Percentiles rank a stretch among this genome's conserved stretches.
phyloP scores from a whole-genome alignment of 306 rosid genomes.

The Trifolium repens region DNA sequence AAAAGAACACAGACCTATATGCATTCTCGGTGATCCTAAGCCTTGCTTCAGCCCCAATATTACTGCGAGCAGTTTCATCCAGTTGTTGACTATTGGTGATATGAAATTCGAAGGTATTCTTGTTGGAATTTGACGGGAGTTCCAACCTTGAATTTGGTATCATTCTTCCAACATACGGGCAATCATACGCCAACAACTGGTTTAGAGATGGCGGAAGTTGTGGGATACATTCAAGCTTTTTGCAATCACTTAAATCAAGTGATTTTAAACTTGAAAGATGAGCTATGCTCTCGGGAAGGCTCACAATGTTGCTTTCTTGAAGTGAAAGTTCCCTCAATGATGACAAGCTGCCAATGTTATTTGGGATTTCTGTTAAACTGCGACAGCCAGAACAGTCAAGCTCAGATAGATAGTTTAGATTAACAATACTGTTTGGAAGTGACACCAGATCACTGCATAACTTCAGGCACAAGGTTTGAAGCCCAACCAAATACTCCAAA shows the following conservation, averaged over 20 bases:
- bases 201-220: slow-evolving; percentile 30
- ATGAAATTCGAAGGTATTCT: slow-evolving; percentile 35
- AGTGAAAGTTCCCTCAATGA: too few relatives aligned
- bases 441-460: not conserved
- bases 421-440: not conserved
- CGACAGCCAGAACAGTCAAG: not conserved
- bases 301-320: not conserved
- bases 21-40: slow-evolving; percentile 5
- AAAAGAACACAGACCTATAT: slow-evolving; percentile 23
- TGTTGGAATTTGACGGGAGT: not conserved
- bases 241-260: not conserved
- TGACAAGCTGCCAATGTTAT: too few relatives aligned
- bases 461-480: not conserved
- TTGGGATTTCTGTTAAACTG: not conserved
- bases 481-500: not conserved
- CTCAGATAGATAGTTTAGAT: not conserved
- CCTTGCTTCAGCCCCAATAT: slow-evolving; percentile 22
- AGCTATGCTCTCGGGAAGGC: not conserved
- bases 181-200: slow-evolving; percentile 31
- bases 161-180: slow-evolving; percentile 31
- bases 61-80: slow-evolving; percentile 9
- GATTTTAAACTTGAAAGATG: not conserved
- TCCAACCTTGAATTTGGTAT: slow-evolving; percentile 23
- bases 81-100: slow-evolving; percentile 35
- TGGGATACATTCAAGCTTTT: slow-evolving; percentile 17